Base-by-base conservation (phyloP, 2,329 filamentous ascomycete species). In the Exophiala calicioides region DNA sequence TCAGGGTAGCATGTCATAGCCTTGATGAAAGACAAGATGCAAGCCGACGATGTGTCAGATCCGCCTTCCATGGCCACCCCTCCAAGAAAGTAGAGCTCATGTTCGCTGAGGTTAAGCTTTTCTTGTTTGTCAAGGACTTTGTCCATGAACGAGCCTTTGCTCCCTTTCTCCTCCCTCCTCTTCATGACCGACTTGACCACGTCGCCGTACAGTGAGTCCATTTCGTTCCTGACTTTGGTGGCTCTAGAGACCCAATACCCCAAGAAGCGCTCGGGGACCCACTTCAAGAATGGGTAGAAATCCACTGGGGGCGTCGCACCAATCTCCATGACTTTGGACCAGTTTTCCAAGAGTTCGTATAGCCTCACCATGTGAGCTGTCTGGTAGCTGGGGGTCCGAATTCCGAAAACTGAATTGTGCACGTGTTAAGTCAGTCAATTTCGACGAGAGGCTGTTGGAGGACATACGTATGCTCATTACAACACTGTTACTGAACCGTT, bases 251-350 rank as follows among this genome's bases (percentile, higher is more conserved):
- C 57, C 62, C 68, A 76, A 47, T 69, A 68, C 1, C 64, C 62
- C 35, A 71, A 66, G 2, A 73, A 31, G 0, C 45, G 42, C 43
- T 75, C 60, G 0, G 75, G 75, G 7, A 76, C 50, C 3, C 55
- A 64, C 31, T 73, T 67, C 7, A 77, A 55, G 16, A 69, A 61
- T 0, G 74, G 71, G 41, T 71, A 74, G 27, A 71, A 62, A 38
- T 77, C 74, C 0, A 77, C 69, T 0, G 74, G 74, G 0, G 75
- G 74, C 1, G 71, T 76, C 5, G 67, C 69, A 1, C 74, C 75
- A 0, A 67, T 62, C 55, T 76, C 75, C 60, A 74, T 66, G 0
- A 75, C 62, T 30, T 65, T 60, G 3, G 68, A 67, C 68, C 67
- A 74, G 6, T 66, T 57, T 33, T 72, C 67, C 69, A 74, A 70